Evolutionary conservation across 1,284 basidiomycete genomes (phyloP), one percentile per base, ranked within the genome.

Genomic region (Sphaerobolus stellatus): DNA sequence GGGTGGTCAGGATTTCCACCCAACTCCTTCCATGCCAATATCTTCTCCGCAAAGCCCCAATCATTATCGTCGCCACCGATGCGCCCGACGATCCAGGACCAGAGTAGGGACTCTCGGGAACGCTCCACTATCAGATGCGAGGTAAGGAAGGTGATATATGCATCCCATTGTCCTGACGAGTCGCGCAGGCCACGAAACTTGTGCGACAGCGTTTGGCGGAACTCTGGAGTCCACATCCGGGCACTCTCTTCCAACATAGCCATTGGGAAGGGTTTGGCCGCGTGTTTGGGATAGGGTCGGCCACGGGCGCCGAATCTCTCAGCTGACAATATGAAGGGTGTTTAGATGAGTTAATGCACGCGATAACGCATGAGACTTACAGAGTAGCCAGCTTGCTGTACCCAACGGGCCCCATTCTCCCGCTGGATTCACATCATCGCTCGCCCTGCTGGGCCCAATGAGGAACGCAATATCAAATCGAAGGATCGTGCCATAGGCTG

Each of bases 261-360:
- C 30, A 67, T 58, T 9, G 68, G 69, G 22, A 68, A 59, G 24
- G 65, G 58, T 44, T 72, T 67, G 22, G 69, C 72, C 44, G 72
- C 68, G 60, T 76, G 75, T 14, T 65, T 64, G 46, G 74, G 64
- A 58, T 76, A 76, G 3, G 74, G 69, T 9, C 74, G 66, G 6
- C 56, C 54, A 1, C 73, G 66, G 24, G 51, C 58, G 14, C 72
- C 68, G 56, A 75, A 75, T 18, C 74, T 70, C 48, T 63, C 59
- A 57, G 70, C 50, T 52, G 4, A 43, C n/a, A n/a, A 49, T 36
- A 30, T n/a, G 28, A 8, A 20, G 27, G 9, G 25, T 25, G 24
- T 25, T 3, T 11, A 29, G 7, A 44, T 29, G 46, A 20, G 27
- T 3, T 3, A 6, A 43, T n/a, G 3, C 28, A 43, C 9, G 38